Evolutionary conservation across 2,329 filamentous ascomycete genomes (phyloP), one percentile per base, ranked within the genome.

Genomic region (Trichoderma sp.): DNA sequence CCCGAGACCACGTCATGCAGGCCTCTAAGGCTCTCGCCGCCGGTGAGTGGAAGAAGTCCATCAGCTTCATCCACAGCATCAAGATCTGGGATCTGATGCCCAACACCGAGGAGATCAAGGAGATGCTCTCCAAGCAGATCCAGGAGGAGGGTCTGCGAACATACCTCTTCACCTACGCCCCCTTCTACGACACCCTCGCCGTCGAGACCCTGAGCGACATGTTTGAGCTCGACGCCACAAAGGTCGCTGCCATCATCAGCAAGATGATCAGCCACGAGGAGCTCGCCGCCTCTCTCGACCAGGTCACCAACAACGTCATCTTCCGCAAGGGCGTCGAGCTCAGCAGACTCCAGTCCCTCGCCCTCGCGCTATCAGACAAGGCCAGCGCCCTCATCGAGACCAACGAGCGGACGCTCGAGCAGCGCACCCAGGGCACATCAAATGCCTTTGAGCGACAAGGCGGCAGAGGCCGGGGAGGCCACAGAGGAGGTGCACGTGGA

Each of bases 241-340:
- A 98, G 87, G 94, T 97, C 63, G 86, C 92, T n/a, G 94, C 96
- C 43, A 90, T 99, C 68, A 90, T 99, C 77, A 97, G 93, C 87
- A 97, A 97, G 86, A 99, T 99, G 96, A 98, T 99, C 81, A 97
- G 94, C 76, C 96, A 99, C 84, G 96, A 99, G 83, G 96, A 99
- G 82, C 90, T 99, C 60, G 93, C 92, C 11, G 96, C 96, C 54
- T 96, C 96, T 46, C 89, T 99, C 32, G 96, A 99, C 84, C 96
- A 99, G 83, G 95, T 99, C 82, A 97, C 96, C 77, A 90, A 92
- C 74, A 96, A 93, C 63, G 93, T 99, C 82, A 96, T 98, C 83
- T 99, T 99, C 92, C 91, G 96, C 82, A 98, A 99, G 90, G 96
- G 96, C 70, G 96, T 99, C 72, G 96, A 99, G 86, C 89, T 99